Conservation (phyloP, 495 filamentous ascomycete genomes). For the Penicillium goetzii region DNA sequence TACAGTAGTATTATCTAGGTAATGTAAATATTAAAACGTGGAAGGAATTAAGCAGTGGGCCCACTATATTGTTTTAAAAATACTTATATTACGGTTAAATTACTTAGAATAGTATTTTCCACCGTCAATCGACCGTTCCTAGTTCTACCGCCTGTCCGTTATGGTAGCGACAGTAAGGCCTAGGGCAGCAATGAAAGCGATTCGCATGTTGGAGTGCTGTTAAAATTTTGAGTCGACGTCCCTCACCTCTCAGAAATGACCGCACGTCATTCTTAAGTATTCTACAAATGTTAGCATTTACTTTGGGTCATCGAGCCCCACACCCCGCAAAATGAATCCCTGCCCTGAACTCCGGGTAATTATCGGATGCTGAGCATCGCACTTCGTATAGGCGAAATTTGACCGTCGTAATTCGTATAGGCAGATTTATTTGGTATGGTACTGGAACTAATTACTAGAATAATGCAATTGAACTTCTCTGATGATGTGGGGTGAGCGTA, state of each 20-base stretch:
- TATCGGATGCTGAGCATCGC: neutral
- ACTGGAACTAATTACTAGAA: neutral
- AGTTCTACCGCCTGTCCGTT: too few species aligned
- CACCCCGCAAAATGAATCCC: neutral
- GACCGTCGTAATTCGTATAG: neutral
- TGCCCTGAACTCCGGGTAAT: neutral
- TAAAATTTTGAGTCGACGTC: neutral
- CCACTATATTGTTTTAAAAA: too few species aligned
- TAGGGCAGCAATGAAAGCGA: neutral
- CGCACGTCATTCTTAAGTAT: constrained; percentile 2
- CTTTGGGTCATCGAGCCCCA: neutral
- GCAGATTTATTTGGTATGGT: neutral
- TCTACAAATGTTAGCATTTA: neutral
- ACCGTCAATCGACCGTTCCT: too few species aligned
- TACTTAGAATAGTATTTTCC: too few species aligned
- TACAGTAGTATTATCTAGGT: too few species aligned
- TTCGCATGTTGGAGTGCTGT: constrained; percentile 8
- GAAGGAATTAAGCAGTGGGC: too few species aligned
- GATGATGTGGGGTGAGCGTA: neutral
- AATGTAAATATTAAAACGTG: too few species aligned
- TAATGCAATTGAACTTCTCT: neutral
- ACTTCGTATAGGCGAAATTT: neutral
- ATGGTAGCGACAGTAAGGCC: constrained; percentile 14
- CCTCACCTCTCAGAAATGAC: neutral
- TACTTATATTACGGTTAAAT: too few species aligned